A percentile compares a stretch with the other conserved stretches of the same genome.
Evolutionary conservation across 208 protist genomes (phyloP).

Genomic region (Spongospora subterranea): DNA sequence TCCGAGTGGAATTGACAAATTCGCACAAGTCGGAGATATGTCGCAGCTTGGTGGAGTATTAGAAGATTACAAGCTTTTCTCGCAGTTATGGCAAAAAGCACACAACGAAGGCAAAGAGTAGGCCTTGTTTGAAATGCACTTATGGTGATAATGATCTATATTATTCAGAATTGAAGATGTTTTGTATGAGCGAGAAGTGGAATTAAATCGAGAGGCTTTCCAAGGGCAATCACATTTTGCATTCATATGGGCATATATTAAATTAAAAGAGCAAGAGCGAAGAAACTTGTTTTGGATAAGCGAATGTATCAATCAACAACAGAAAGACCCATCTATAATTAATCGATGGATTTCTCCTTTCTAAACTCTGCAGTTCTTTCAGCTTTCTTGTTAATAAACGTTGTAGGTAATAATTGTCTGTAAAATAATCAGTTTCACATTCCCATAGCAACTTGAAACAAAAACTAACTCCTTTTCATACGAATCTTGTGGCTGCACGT

Average conservation of each 20-base stretch:
- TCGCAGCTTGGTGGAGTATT: constrained; percentile 1
- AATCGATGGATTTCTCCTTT: constrained; percentile 32
- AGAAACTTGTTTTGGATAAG: constrained; percentile 72
- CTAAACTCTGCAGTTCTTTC: too few relatives aligned
- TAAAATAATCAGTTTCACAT: too few relatives aligned
- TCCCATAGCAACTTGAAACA: too few relatives aligned
- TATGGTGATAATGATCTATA: neutral
- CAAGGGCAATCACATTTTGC: constrained; percentile 58
- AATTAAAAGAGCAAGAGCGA: constrained; percentile 71
- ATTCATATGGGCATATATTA: constrained; percentile 67
- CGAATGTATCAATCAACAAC: constrained; percentile 67
- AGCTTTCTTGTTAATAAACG: too few relatives aligned
- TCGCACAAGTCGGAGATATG: neutral
- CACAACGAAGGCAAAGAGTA: constrained; percentile 56
- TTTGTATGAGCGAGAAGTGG: constrained; percentile 63
- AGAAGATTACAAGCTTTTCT: constrained; percentile 46
- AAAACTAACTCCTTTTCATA: too few relatives aligned
- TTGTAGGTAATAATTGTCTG: too few relatives aligned
- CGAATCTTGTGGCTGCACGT: too few relatives aligned
- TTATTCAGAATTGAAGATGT: constrained; percentile 57
- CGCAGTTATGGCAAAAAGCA: neutral
- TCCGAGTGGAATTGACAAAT: constrained; percentile 22
- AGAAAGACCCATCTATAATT: constrained; percentile 47
- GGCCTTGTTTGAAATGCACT: neutral
- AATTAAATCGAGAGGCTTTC: constrained; percentile 60